These are phyloP conservation scores for Hypocreales sp. DNA, from an alignment of 2,329 filamentous ascomycete species.

Conservation along the genomic window DNA sequence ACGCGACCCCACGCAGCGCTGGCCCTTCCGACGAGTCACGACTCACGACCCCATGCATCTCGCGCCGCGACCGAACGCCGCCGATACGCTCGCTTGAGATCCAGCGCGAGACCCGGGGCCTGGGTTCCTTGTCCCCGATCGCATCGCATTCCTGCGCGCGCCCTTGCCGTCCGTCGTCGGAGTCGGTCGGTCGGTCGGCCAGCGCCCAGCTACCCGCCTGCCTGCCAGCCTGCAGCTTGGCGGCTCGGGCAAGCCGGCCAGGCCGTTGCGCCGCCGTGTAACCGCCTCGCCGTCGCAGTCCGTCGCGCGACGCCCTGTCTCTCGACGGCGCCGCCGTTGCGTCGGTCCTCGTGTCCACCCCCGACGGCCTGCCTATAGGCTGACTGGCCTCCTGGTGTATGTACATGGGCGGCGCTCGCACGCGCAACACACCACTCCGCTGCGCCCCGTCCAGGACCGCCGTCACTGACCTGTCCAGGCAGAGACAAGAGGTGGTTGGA, in stretches of 20 bases:
- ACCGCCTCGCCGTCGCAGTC: slow-evolving; percentile 5
- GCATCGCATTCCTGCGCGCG: too few relatives aligned
- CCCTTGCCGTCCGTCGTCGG: too few relatives aligned
- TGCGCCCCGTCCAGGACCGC: too few relatives aligned
- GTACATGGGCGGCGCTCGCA: neutral
- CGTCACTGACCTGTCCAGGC: too few relatives aligned
- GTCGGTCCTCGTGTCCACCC: neutral
- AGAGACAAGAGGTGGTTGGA: too few relatives aligned
- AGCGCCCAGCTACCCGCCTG: too few relatives aligned
- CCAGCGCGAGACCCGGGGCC: neutral
- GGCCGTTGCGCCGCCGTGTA: slow-evolving; percentile 6
- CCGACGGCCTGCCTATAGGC: slow-evolving; percentile 5
- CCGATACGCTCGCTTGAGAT: slow-evolving; percentile 5
- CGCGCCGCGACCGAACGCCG: slow-evolving; percentile 5
- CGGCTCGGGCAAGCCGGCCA: slow-evolving; percentile 2
- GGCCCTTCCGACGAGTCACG: too few relatives aligned
- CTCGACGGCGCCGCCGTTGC: slow-evolving; percentile 2
- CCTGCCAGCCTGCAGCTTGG: too few relatives aligned
- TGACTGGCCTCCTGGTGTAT: slow-evolving; percentile 1
- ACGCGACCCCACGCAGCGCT: slow-evolving; percentile 3
- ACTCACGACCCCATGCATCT: slow-evolving; percentile 1
- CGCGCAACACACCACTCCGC: too few relatives aligned
- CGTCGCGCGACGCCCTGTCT: slow-evolving; percentile 2
- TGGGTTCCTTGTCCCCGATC: neutral
- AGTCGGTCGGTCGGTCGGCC: too few relatives aligned